Conservation (phyloP, 2,329 filamentous ascomycete genomes). For the Colletotrichum sp. region DNA sequence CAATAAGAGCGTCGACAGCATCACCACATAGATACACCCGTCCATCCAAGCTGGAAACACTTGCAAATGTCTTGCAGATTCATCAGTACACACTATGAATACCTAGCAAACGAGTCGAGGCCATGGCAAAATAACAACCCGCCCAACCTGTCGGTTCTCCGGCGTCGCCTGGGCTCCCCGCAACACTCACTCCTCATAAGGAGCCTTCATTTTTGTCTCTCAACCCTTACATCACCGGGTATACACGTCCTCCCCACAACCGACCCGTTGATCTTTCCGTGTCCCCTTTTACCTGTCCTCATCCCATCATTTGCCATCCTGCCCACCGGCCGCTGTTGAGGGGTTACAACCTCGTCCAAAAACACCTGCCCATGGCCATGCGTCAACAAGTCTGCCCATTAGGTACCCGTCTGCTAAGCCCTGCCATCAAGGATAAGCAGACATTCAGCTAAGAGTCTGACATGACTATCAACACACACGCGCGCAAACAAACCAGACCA, state of each 20-base stretch:
- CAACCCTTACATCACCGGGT: not conserved
- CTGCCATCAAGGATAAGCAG: not conserved
- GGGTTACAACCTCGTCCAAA: not conserved
- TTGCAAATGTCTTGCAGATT: not conserved
- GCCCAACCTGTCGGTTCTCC: not conserved
- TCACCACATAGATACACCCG: not conserved
- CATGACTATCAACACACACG: not conserved
- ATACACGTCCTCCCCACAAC: constrained; percentile 6
- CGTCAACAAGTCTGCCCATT: not conserved
- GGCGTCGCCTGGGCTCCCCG: not conserved
- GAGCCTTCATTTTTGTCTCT: not conserved
- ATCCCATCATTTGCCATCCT: not conserved
- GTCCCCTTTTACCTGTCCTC: not conserved
- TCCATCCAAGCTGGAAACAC: not conserved
- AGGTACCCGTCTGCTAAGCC: not conserved
- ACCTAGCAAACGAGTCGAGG: not conserved
- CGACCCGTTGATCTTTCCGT: not conserved
- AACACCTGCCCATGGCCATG: not conserved
- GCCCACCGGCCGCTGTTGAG: not conserved
- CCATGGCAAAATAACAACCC: not conserved
- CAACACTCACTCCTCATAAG: not conserved
- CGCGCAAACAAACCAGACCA: not conserved
- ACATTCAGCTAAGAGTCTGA: not conserved
- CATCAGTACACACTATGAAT: not conserved
- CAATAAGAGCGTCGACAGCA: not conserved